These are phyloP conservation scores for Barnettozyma californica DNA, from an alignment of 805 yeast genomes.

Conservation along the genomic window DNA sequence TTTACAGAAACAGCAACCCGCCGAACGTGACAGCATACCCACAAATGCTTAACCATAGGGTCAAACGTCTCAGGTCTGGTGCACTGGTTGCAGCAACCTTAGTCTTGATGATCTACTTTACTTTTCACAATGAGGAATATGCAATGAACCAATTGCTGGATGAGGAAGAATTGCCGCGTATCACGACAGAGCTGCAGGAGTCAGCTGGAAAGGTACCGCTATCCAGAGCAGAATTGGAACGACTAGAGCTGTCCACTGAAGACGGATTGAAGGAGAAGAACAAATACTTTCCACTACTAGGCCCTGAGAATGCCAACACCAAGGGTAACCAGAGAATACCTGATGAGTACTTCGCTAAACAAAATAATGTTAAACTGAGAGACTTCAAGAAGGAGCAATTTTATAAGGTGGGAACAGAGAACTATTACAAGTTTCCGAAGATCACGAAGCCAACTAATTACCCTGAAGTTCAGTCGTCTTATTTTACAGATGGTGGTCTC, in stretches of 20 bases:
- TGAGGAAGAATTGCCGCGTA: conserved; percentile 23
- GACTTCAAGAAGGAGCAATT: conserved; percentile 16
- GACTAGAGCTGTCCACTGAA: conserved; percentile 2
- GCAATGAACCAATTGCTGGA: conserved; percentile 20
- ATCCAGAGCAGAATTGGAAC: conserved; percentile 3
- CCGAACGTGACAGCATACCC: neutral
- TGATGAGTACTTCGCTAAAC: conserved; percentile 19
- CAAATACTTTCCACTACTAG: conserved; percentile 33
- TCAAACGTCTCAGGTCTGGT: conserved; percentile 17
- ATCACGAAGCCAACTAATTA: conserved; percentile 14
- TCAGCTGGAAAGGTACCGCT: neutral
- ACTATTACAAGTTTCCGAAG: conserved; percentile 19
- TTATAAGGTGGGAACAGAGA: conserved; percentile 22
- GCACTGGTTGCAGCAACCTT: conserved; percentile 14
- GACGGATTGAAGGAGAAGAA: conserved; percentile 29
- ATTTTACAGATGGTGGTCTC: conserved; percentile 27
- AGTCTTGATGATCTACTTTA: conserved; percentile 21
- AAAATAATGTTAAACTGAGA: conserved; percentile 16
- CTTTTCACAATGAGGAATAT: conserved; percentile 24
- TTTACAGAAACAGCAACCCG: neutral
- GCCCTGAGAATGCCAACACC: conserved; percentile 11
- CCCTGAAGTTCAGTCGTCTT: conserved; percentile 26
- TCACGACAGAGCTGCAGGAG: conserved; percentile 12
- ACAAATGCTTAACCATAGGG: conserved; percentile 7
- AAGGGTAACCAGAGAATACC: conserved; percentile 12